Conservation (phyloP, 257 asterid species). For the Oldenlandia corymbosa region DNA sequence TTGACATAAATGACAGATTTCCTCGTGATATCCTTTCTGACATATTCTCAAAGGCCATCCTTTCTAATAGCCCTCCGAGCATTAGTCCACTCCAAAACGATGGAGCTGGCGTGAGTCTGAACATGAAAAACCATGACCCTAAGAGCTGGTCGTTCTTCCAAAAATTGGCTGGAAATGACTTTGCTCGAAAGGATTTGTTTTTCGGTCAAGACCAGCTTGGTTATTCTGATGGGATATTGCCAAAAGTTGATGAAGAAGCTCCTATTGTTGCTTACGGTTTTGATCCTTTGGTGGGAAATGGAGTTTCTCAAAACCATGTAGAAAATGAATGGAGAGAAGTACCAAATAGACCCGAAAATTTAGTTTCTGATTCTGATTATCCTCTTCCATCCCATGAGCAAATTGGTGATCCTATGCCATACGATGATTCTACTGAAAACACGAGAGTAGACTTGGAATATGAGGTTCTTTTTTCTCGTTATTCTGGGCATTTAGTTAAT, state of each 20-base stretch:
- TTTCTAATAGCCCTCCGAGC: conserved; percentile 52
- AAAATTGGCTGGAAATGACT: conserved; percentile 80
- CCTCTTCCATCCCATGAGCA: conserved; percentile 35
- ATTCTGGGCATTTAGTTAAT: background rate
- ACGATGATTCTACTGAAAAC: conserved; percentile 52
- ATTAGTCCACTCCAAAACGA: conserved; percentile 51
- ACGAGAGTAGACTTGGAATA: conserved; percentile 47
- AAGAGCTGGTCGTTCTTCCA: conserved; percentile 92
- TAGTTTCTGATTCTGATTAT: conserved; percentile 35
- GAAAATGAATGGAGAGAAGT: conserved; percentile 35
- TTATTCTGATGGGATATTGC: conserved; percentile 46
- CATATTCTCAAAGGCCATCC: conserved; percentile 69
- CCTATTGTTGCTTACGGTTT: conserved; percentile 51
- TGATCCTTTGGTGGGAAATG: conserved; percentile 42
- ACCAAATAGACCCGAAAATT: conserved; percentile 36
- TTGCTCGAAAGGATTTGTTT: conserved; percentile 70
- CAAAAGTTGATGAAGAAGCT: conserved; percentile 55
- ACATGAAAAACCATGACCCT: conserved; percentile 83
- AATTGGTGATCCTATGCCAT: conserved; percentile 40
- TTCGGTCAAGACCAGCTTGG: conserved; percentile 84
- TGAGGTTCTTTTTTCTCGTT: conserved; percentile 45
- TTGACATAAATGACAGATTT: conserved; percentile 89
- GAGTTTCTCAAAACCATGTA: conserved; percentile 33
- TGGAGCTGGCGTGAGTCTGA: conserved; percentile 74
- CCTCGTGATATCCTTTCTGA: conserved; percentile 86